Base-by-base conservation (phyloP, 257 asterid genomes). In the Sherardia arvensis region DNA sequence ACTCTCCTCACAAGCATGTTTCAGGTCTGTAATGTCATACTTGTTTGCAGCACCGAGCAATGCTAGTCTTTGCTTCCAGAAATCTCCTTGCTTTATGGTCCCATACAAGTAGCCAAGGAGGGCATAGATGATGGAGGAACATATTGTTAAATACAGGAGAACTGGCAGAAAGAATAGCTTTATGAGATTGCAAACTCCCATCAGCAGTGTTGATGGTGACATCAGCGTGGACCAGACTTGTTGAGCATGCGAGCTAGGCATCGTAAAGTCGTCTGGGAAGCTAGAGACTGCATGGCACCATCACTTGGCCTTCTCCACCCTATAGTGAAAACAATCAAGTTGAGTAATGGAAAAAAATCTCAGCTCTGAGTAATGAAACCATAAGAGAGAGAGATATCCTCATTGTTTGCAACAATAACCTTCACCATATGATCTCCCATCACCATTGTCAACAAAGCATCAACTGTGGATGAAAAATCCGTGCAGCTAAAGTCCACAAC, bases 91-190 rank as follows among this genome's bases (percentile, higher is more conserved):
- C 72, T 43, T 84, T 63, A 90, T 87, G 25, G 85, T 71, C n/a
- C 97, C 99, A 8, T 93, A 93, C 69, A 90, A 34, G 81, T 89
- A 93, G 58, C 75, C 79, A 22, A 93, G 83, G 45, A 93, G 88
- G 61, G 92, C 88, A 83, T 59, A 90, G 97, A 69, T 90, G 56
- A 32, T 90, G 99, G 28, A 71, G 83, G 76, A 93, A 85, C 97
- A 93, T 93, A 87, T 92, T 85, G 40, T 74, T 83, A 77, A 93
- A 93, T 34, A 93, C 96, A 0, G 95, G 94, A 62, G 99, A 93
- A 54, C 86, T 87, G 38, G 96, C 85, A 6, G 95, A 87, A 20
- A 92, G 95, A 25, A 92, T 82, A 6, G 97, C 94, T 67, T 72
- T 85, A 71, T 92, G 98, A 33, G 97, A 91, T 28, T 28, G 76